Conservation (phyloP, 495 filamentous ascomycete species). For the Neurospora sublineolata region DNA sequence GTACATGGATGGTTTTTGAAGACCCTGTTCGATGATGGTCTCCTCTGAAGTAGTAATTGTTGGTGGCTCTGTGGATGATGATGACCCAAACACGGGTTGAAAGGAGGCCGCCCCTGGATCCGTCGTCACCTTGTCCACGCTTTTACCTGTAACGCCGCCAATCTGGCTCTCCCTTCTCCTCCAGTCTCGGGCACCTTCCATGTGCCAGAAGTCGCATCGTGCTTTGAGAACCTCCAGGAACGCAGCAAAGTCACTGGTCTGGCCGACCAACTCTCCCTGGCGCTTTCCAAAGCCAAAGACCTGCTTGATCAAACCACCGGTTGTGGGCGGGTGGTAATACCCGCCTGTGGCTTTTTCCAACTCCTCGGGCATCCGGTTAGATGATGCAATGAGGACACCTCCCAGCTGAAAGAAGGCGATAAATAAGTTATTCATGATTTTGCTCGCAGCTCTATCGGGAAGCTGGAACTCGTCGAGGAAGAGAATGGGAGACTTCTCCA, state of each 20-base stretch:
- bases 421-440: slow-evolving; percentile 58
- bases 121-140: not conserved
- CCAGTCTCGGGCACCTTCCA: slow-evolving; percentile 57
- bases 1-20: slow-evolving; percentile 22
- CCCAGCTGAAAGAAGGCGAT: slow-evolving; percentile 64
- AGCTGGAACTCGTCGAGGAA: slow-evolving; percentile 69
- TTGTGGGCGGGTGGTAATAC: slow-evolving; percentile 40
- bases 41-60: not conserved
- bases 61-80: not conserved
- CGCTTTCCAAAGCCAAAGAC: slow-evolving; percentile 22
- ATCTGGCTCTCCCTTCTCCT: slow-evolving; percentile 37
- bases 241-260: slow-evolving; percentile 49
- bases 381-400: slow-evolving; percentile 59
- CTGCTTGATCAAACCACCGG: slow-evolving; percentile 38
- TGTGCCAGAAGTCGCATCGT: slow-evolving; percentile 61
- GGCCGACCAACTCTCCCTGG: slow-evolving; percentile 32
- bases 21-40: not conserved
- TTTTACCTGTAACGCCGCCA: not conserved
- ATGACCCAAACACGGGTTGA: not conserved
- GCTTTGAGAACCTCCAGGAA: slow-evolving; percentile 59
- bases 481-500: slow-evolving; percentile 54
- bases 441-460: slow-evolving; percentile 54
- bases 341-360: slow-evolving; percentile 54
- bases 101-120: not conserved
- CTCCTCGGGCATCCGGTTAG: slow-evolving; percentile 65